Evolutionary conservation across 225 moss, liverwort and hornwort species (phyloP), one percentile per base, ranked within the genome.

Genomic region (Thuidium tamariscinum): DNA sequence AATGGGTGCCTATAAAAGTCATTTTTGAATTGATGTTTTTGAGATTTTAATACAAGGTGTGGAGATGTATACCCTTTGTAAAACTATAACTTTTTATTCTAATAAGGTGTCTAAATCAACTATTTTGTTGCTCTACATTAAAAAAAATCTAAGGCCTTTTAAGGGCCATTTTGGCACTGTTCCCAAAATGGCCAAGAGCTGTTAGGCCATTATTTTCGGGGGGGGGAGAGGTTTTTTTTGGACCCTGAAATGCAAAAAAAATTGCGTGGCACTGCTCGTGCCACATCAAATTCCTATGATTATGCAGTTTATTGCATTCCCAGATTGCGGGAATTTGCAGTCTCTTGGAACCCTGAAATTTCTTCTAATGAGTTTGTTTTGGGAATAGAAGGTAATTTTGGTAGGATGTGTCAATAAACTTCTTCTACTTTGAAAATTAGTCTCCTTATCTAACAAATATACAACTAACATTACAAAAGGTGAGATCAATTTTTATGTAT

Each of bases 361-460:
- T n/a, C n/a, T n/a, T n/a, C n/a, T n/a, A n/a, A n/a, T n/a, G n/a
- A n/a, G n/a, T n/a, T n/a, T n/a, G n/a, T 39, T 39, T 23, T 39
- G 0, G 7, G 2, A 2, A 23, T 0, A 0, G 0, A 68, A 0
- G 39, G 0, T 22, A 68, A 13, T 68, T 67, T 68, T 4, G 5
- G 7, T 13, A 39, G 13, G 11, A 68, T 39, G 23, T 18, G 11
- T 23, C 12, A 13, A 7, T 14, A 68, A 39, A 23, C 13, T 0
- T 23, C 23, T 0, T 69, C 26, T 69, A 15, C 15, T 41, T 41
- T 69, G 26, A 41, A 26, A 69, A 69, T 16, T 15, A 41, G 2
- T 8, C 39, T 25, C 41, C 15, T 39, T 15, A 15, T 26, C 5
- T 26, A 41, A 39, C 14, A 68, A 68, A 1, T 25, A 68, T 7